Evolutionary conservation across 768 basidiomycete species (phyloP), one percentile per base, ranked within the genome.

Genomic region (Suillus placidus): DNA sequence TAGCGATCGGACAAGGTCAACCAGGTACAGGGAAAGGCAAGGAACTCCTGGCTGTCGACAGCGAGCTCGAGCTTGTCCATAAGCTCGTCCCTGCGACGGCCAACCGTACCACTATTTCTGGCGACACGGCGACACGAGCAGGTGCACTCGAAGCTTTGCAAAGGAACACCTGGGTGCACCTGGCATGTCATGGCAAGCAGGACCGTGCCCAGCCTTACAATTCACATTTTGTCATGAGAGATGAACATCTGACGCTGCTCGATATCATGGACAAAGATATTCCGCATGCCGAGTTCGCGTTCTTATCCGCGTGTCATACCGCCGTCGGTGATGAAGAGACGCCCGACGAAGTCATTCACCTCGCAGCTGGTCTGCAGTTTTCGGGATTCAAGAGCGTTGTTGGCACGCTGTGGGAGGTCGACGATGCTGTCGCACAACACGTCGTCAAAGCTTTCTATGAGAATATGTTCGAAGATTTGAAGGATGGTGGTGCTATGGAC

Each of bases 171-270:
- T 67, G 65, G 40, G 47, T 71, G 4, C 80, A 80, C 61, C 64
- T 81, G 23, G 78, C 80, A 6, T 80, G 80, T 55, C 80, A 81
- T 70, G 81, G 76, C 26, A 58, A 69, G n/a, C 80, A 80, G 60
- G 69, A 79, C 60, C 6, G 16, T 2, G 6, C 2, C 4, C 61
- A 67, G 8, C 68, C 71, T 13, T 67, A 69, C 34, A n/a, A 70
- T 47, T 62, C 61, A 0, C 26, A 32, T 20, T 62, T 62, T 26
- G 43, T 49, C 45, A 43, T 62, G 61, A 26, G 3, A 14, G 42
- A 62, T 4, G n/a, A 5, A 4, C 13, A 43, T 3, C 26, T 62
- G 1, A 34, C 40, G n/a, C 26, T 62, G 23, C 45, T 62, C 13
- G 61, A 62, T 40, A 62, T 62, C 45, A 62, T 62, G 26, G 40